Conservation (phyloP, 75 land plant genomes). For the Selaginella moellendorffii region DNA sequence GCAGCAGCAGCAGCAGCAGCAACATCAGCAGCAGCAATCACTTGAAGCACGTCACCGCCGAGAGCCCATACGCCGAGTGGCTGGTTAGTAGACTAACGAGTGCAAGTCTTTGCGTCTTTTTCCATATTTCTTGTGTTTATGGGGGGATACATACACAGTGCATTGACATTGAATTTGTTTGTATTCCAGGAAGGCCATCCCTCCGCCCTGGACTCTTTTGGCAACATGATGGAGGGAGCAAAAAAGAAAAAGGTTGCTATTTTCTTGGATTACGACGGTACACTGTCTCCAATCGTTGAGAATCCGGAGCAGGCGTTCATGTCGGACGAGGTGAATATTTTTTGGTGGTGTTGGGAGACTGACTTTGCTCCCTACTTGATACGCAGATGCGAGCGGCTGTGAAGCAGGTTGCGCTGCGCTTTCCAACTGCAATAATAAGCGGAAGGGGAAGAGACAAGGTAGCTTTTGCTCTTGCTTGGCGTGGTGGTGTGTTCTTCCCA, state of each 20-base stretch:
- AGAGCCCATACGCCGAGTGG: neutral
- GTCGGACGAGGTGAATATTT: constrained; percentile 31
- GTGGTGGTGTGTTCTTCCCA: no score
- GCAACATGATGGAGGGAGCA: constrained; percentile 25
- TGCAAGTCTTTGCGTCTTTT: no score
- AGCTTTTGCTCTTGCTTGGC: no score
- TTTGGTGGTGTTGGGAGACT: neutral
- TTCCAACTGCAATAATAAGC: constrained; percentile 67
- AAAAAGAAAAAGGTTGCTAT: constrained; percentile 48
- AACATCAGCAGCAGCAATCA: no score
- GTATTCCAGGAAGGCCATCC: constrained; percentile 25
- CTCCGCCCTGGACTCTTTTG: constrained; percentile 41
- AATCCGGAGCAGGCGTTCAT: constrained; percentile 66
- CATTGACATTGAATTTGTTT: neutral
- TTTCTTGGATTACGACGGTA: constrained; percentile 69
- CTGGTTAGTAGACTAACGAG: no score
- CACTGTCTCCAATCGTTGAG: constrained; percentile 58
- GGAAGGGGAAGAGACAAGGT: constrained; percentile 66
- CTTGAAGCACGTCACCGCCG: no score
- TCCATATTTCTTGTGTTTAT: neutral
- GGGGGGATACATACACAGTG: neutral
- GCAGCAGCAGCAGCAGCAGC: no score
- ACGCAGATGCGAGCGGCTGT: constrained; percentile 57
- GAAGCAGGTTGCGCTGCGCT: constrained; percentile 32
- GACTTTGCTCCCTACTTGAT: no score